Evolutionary conservation across 2,329 filamentous ascomycete genomes (phyloP).

Genomic region (Thelonectria discophora): DNA sequence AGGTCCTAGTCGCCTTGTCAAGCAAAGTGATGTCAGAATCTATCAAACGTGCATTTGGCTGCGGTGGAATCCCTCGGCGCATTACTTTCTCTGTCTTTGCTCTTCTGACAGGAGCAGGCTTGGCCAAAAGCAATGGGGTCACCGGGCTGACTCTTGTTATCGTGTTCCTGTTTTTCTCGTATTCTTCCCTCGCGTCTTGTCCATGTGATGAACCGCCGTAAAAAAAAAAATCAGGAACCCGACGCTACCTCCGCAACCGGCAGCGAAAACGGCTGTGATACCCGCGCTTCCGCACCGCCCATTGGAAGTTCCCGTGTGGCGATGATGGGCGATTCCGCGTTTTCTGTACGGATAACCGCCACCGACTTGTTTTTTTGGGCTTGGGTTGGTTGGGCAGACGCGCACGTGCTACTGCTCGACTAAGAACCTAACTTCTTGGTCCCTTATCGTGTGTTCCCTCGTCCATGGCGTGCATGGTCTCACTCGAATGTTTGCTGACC

Average conservation of each 20-base stretch:
- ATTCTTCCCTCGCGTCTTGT: neutral
- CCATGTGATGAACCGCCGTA: slow-evolving; percentile 13
- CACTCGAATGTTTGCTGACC: too few relatives aligned
- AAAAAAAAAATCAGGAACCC: neutral
- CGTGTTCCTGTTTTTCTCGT: neutral
- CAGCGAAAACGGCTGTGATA: neutral
- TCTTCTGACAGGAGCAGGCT: neutral
- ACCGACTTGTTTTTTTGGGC: slow-evolving; percentile 7
- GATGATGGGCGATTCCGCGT: slow-evolving; percentile 10
- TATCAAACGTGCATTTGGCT: neutral
- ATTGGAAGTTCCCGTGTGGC: slow-evolving; percentile 18
- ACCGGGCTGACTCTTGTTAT: neutral
- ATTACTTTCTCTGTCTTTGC: neutral
- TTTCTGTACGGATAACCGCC: slow-evolving; percentile 11
- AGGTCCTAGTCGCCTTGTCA: neutral
- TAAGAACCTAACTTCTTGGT: slow-evolving; percentile 1
- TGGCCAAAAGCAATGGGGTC: neutral
- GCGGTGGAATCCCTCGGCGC: neutral
- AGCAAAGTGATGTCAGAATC: slow-evolving; percentile 21
- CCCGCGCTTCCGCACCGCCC: slow-evolving; percentile 2
- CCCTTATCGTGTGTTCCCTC: neutral
- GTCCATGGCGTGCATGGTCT: too few relatives aligned
- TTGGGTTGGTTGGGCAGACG: neutral
- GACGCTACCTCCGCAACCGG: neutral
- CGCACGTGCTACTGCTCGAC: slow-evolving; percentile 8